Evolutionary conservation across 2,329 filamentous ascomycete genomes (phyloP).

Genomic region (Epicoccum nigrum): DNA sequence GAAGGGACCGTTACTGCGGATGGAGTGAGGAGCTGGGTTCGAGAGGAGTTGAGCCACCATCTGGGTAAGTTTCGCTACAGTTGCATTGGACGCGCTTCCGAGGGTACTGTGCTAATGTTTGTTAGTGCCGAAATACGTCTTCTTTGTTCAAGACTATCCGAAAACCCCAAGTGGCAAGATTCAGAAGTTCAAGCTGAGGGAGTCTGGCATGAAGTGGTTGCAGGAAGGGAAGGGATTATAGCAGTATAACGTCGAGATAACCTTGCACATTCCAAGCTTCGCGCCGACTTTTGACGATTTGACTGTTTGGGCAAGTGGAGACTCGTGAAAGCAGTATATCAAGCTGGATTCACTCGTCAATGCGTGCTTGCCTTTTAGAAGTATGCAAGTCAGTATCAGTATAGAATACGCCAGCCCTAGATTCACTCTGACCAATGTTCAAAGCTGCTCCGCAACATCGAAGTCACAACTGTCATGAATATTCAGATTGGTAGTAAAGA

Average conservation of each 20-base stretch:
- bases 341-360: too few species aligned
- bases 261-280: too few species aligned
- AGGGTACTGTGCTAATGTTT: not conserved
- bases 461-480: too few species aligned
- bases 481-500: too few species aligned
- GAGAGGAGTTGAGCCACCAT: constrained; percentile 72
- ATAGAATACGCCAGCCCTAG: too few species aligned
- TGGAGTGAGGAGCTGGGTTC: constrained; percentile 74
- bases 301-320: too few species aligned
- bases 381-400: too few species aligned
- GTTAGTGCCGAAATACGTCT: constrained; percentile 82
- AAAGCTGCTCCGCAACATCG: too few species aligned
- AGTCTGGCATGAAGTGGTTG: constrained; percentile 58
- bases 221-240: constrained; percentile 31
- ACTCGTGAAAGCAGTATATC: too few species aligned
- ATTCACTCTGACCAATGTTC: too few species aligned
- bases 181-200: constrained; percentile 86
- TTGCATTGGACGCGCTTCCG: not conserved
- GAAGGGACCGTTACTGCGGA: constrained; percentile 58
- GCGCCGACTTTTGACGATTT: too few species aligned
- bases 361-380: too few species aligned
- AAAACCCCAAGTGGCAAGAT: constrained; percentile 98
- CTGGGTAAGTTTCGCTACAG: constrained; percentile 55
- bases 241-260: not conserved
- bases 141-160: constrained; percentile 82